Evolutionary conservation across 1,284 basidiomycete genomes (phyloP).

Genomic region (Spongiforma sp.): DNA sequence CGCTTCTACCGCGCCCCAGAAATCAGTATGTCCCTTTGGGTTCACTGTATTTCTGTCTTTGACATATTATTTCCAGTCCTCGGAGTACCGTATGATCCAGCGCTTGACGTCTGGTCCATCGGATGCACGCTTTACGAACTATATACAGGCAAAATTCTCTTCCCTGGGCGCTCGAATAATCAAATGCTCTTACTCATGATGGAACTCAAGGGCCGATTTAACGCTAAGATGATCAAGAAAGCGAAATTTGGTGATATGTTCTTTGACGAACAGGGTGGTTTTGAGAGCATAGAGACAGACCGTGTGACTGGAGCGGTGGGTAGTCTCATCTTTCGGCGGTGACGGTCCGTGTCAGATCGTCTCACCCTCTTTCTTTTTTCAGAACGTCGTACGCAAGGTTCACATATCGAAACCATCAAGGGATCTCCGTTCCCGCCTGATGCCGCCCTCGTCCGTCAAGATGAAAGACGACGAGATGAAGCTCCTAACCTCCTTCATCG

Average conservation of each 20-base stretch:
- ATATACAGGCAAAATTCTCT: conserved; percentile 98
- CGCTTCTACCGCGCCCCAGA: conserved; percentile 99
- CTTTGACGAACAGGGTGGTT: conserved; percentile 91
- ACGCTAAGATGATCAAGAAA: conserved; percentile 93
- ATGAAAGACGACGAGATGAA: conserved; percentile 91
- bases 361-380: conserved; percentile 24
- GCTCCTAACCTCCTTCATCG: conserved; percentile 84
- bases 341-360: conserved; percentile 14
- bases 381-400: conserved; percentile 85
- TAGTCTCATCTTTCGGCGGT: conserved; percentile 29
- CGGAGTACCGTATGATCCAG: conserved; percentile 92
- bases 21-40: conserved; percentile 76
- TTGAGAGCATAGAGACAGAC: conserved; percentile 82
- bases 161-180: conserved; percentile 97
- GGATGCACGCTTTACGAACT: conserved; percentile 98
- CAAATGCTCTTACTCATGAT: conserved; percentile 98
- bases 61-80: conserved; percentile 65
- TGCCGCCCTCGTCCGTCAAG: conserved; percentile 80
- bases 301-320: conserved; percentile 82
- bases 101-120: conserved; percentile 97
- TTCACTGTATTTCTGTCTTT: conserved; percentile 16
- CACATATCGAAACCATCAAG: conserved; percentile 84
- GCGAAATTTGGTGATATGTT: conserved; percentile 91
- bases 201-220: conserved; percentile 96
- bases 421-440: conserved; percentile 83